phyloP scores from a whole-genome alignment of 192 early-diverging fungal genomes.

The Chytriomyces sp. region DNA sequence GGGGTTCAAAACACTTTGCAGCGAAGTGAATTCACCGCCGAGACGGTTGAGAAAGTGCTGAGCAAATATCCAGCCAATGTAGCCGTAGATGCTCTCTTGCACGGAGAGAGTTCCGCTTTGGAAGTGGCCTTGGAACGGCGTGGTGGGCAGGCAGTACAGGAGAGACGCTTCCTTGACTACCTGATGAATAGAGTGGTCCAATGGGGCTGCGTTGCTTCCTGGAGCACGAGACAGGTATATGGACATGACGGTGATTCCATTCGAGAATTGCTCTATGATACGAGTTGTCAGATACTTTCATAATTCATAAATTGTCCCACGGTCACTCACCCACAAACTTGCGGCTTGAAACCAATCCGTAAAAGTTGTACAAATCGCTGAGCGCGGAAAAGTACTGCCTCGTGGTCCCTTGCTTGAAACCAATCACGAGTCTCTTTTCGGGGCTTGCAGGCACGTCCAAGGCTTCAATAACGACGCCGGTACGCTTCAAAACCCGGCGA shows the following conservation, averaged over 20 bases:
- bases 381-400: constrained; percentile 91
- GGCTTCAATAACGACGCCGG: constrained; percentile 92
- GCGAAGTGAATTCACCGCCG: constrained; percentile 87
- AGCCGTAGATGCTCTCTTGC: constrained; percentile 94
- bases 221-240: constrained; percentile 86
- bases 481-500: constrained; percentile 77
- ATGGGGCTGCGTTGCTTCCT: constrained; percentile 74
- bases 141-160: constrained; percentile 94
- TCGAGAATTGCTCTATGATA: constrained; percentile 87
- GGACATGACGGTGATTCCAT: constrained; percentile 93
- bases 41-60: constrained; percentile 99
- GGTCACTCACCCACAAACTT: constrained; percentile 76
- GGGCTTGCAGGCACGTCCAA: constrained; percentile 83
- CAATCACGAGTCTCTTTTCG: constrained; percentile 90
- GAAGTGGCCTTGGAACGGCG: constrained; percentile 92
- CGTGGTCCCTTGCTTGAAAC: constrained; percentile 83
- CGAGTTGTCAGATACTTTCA: neutral
- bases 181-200: constrained; percentile 88
- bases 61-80: constrained; percentile 95
- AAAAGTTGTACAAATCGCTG: constrained; percentile 98
- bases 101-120: constrained; percentile 83
- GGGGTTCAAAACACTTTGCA: constrained; percentile 72
- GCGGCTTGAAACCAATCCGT: constrained; percentile 89
- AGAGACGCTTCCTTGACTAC: constrained; percentile 96
- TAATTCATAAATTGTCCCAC: neutral